Base-by-base conservation (phyloP, 257 asterid genomes). In the Rhazya stricta region DNA sequence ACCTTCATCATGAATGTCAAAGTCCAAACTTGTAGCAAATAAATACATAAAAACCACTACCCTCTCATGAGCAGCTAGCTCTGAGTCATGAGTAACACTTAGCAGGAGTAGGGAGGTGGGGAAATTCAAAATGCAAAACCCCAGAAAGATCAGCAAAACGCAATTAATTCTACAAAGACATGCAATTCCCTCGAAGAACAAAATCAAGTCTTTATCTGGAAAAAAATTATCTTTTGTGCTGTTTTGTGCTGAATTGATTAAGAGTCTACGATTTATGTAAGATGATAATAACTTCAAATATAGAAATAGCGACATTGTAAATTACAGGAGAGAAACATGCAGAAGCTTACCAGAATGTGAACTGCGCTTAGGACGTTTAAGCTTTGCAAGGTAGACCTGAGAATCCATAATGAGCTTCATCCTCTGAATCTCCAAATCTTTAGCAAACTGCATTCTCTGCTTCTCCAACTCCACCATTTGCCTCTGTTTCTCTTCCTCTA, bases 381-480 rank as follows among this genome's bases (percentile, higher is more conserved):
- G 85, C 85, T 86, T 89, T 76, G 91, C 91, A 27, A 91, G 82
- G 71, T 85, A 91, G 71, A 91, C 81, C 81, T 90, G 96, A 41
- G 96, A 87, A 67, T 91, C 96, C 94, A 89, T 83, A 80, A 86
- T 83, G 12, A 89, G 79, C 78, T 92, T 88, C 93, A 92, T 88
- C 79, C 96, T 90, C 82, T 88, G 97, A 76, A 92, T 82, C 88
- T 94, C 98, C 84, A 94, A 82, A 80, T 94, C 98, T 81, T 86
- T 88, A 0, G 94, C 86, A 76, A 91, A 91, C 74, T 90, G 91
- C 94, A 90, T 90, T 81, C 96, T 88, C 69, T 94, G 93, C 79
- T 90, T 91, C 92, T 94, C 98, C 81, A 90, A 71, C 77, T 94
- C 98, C 88, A 91, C 86, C 89, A 94, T 82, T 80, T 90, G 97